Percentiles rank a stretch among this genome's conserved stretches.
Evolutionary conservation across 176 grass and related monocot genomes (phyloP).

Genomic region (Stipa capillata): DNA sequence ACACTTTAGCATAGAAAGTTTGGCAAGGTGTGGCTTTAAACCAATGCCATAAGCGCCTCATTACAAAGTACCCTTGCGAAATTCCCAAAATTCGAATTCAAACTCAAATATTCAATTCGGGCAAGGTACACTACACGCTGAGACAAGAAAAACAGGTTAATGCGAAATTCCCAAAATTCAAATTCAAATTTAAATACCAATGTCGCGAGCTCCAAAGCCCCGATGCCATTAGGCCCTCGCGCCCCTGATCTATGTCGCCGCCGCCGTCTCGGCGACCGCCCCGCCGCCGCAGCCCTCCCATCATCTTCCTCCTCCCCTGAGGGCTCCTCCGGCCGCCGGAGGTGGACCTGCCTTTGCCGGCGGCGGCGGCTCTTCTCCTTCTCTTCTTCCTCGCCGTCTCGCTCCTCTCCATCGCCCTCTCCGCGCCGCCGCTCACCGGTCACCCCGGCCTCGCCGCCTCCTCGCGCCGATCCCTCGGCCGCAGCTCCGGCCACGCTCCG

Average conservation of each 20-base stretch:
- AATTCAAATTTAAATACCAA: too few species aligned
- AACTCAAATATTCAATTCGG: neutral
- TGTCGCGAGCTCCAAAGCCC: neutral
- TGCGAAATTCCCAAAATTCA: too few species aligned
- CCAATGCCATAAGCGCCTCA: too few species aligned
- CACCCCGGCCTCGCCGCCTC: conserved; percentile 13
- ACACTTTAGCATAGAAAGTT: too few species aligned
- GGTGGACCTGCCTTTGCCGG: conserved; percentile 42
- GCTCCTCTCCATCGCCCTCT: conserved; percentile 44
- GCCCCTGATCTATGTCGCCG: too few species aligned
- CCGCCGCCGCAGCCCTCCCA: neutral
- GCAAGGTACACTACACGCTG: neutral
- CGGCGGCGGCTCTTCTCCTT: conserved; percentile 34
- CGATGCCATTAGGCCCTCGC: neutral
- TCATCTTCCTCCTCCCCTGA: neutral
- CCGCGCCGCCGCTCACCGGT: conserved; percentile 49
- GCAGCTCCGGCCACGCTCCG: neutral
- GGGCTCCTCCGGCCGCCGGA: neutral
- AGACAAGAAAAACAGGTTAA: too few species aligned
- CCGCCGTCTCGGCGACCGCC: too few species aligned
- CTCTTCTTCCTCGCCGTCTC: conserved; percentile 36
- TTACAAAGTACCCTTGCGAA: neutral
- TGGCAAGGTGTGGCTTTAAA: too few species aligned
- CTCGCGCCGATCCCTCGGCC: conserved; percentile 25
- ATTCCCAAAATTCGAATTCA: neutral